Base-by-base conservation (phyloP, 345 rosid species). In the Passiflora organensis region DNA sequence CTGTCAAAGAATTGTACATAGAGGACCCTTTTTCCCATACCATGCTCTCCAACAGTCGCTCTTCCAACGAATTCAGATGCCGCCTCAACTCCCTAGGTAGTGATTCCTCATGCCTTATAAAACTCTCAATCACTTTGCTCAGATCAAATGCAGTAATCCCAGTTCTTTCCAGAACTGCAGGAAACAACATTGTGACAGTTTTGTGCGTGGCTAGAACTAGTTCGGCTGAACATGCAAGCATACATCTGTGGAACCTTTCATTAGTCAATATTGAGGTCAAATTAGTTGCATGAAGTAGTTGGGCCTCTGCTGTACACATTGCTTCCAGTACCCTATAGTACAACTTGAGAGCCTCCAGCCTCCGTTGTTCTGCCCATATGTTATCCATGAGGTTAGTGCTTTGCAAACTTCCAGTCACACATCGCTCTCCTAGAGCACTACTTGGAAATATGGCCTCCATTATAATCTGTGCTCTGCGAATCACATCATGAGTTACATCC, bases 91-190 rank as follows among this genome's bases (percentile, higher is more conserved):
- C 99, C 67, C 97, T 84, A 25, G 99, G 99, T 10, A 93, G 86
- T 69, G 97, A 80, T 43, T 86, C 99, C 75, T 93, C 99, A 45
- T 93, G 96, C 60, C 99, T 82, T 57, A 89, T 79, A 71, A 93
- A 93, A 76, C 99, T 86, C 72, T 93, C 99, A 49, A 93, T 93
- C 60, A 93, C 97, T 79, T 93, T 93, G 82, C 99, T 84, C 37
- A 93, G 84, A 80, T 93, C 99, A 80, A 93, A 93, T 56, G 99
- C 94, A 50, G 99, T 93, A 60, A 93, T 89, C 48, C 99, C 97
- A 62, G 97, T 93, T 74, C 88, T 75, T 69, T 93, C 97, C 65
- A 93, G 64, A 69, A 93, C 99, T 24, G 99, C 89, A 17, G 99
- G 99, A 58, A 89, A 93, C 78, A 89, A 58, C 97, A 89, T 86